Evolutionary conservation across 345 rosid species (phyloP).

Genomic region (Gossypium australe): DNA sequence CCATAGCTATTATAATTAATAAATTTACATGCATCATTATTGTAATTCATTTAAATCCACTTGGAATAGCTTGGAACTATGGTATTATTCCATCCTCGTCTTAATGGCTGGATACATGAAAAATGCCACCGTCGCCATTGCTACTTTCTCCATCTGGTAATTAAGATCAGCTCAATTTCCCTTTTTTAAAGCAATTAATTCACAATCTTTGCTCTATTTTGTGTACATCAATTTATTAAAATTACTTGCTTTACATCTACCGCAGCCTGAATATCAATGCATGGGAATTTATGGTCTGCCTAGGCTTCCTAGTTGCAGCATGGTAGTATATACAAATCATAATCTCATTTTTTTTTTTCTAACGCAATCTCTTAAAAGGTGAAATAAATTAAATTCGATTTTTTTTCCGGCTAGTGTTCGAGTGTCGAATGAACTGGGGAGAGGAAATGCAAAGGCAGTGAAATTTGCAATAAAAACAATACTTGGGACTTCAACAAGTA

Average conservation of each 20-base stretch:
- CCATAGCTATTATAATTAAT: no score
- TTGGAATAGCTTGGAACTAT: conserved; percentile 31
- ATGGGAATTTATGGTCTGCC: conserved; percentile 34
- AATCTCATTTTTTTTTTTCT: neutral
- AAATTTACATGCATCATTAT: no score
- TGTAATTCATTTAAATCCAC: no score
- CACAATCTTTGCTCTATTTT: neutral
- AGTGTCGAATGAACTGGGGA: conserved; percentile 46
- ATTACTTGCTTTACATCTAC: neutral
- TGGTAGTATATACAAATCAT: conserved; percentile 15
- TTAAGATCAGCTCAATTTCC: neutral
- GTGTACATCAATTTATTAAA: neutral
- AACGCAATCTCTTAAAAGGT: neutral
- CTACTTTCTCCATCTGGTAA: conserved; percentile 43
- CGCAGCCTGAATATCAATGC: conserved; percentile 35
- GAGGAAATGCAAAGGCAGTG: conserved; percentile 32
- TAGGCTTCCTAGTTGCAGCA: conserved; percentile 31
- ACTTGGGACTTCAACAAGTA: conserved; percentile 11
- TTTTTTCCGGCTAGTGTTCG: conserved; percentile 30
- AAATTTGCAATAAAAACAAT: conserved; percentile 31
- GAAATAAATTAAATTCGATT: neutral
- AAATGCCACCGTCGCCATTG: conserved; percentile 27
- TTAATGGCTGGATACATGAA: conserved; percentile 36
- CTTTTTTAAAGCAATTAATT: neutral
- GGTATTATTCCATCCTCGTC: conserved; percentile 34